Evolutionary conservation across 2,329 filamentous ascomycete species (phyloP), one percentile per base, ranked within the genome.

Genomic region (Claviceps sp.): DNA sequence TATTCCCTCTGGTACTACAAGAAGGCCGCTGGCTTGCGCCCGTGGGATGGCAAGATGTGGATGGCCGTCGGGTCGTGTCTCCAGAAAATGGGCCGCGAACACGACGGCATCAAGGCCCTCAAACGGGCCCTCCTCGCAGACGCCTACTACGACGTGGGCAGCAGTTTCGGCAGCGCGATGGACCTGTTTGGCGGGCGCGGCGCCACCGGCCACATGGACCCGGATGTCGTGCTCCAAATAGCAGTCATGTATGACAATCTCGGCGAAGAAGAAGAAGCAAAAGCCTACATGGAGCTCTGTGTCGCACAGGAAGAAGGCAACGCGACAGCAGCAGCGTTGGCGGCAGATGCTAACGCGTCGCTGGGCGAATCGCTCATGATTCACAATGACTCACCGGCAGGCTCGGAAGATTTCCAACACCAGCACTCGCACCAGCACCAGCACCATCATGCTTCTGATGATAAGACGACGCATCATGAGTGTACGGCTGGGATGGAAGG

Each of bases 1-100:
- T 98, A 98, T 65, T 90, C 91, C 1, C 72, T 98, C 0, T 97
- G 93, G 78, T 98, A 98, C 69, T 96, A 95, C 72, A 94, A 97
- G 64, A 89, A 93, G 52, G 93, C 93, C 0, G 91, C 91, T 0
- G 88, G 89, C 0, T 74, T 98, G 1, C 82, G 90, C n/a, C 89
- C 91, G 0, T 96, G 91, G 76, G 93, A 98, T 60, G 88, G 90
- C 0, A 97, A 97, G 68, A 95, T 98, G 87, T 98, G 93, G 93
- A 86, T 93, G 73, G 93, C 93, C 0, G 89, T 98, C 5, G 93
- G 88, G 10, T 87, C 87, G 38, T 96, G 91, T 64, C 83, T 95
- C 57, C 85, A 91, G 56, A 91, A 90, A 64, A 94, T 96, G 77
- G 85, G 84, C 50, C 82, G 90, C 51, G 75, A 88, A 49, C 78